Base-by-base conservation (phyloP, 2,329 filamentous ascomycete species). In the Neofusicoccum cordaticola region DNA sequence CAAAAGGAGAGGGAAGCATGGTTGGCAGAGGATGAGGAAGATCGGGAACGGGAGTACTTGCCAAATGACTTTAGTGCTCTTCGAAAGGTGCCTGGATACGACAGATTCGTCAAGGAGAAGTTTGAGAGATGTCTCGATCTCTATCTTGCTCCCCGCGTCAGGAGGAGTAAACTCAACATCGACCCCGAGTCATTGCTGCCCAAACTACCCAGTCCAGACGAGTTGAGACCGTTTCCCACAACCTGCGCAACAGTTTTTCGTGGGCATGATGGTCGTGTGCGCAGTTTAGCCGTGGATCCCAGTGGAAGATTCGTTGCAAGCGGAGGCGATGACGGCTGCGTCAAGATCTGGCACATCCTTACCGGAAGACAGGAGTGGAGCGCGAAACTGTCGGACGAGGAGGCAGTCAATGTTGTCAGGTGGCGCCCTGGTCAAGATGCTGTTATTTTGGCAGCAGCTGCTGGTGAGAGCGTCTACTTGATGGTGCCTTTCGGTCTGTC, bases 81-180 rank as follows among this genome's bases (percentile, higher is more conserved):
- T 63, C 90, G 95, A 67, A 93, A 92, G 75, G 95, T 98, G 6
- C 95, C 96, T 58, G 96, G 90, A 15, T 99, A 97, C 75, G 91
- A 90, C 58, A 86, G 85, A 63, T 92, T 97, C 69, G 88, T 99
- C 75, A 97, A 97, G 78, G 95, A 99, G 78, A 90, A 93, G 69
- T 99, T 99, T 71, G 93, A 99, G 77, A 86, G 96, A 69, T 98
- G 93, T 76, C 82, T 99, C 70, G 96, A 99, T 79, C 85, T 99
- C 17, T 99, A 99, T 77, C 85, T 99, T 66, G 95, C 96, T 15
- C 95, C 96, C 52, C 86, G 95, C 73, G 88, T 99, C 64, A 88
- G 94, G 66, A 90, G 96, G 77, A 97, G 93, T 81, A 91, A 93
- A 77, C 86, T 99, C 73, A 97, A 98, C 79, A 98, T 99, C 73